phyloP scores from a whole-genome alignment of 2,329 filamentous ascomycete species.

The Fusarium xyrophilum region DNA sequence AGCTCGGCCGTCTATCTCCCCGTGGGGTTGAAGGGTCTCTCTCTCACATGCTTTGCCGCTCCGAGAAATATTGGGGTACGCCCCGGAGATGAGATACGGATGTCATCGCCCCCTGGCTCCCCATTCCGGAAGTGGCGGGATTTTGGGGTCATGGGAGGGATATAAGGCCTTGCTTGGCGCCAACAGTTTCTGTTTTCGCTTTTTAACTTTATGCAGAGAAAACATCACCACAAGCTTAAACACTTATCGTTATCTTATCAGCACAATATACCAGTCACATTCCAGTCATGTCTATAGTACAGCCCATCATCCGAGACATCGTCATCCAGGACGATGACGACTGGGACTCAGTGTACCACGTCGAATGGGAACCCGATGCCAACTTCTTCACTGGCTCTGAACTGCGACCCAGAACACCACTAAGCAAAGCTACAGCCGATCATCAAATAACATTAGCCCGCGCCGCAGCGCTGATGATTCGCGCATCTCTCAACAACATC shows the following conservation, averaged over 20 bases:
- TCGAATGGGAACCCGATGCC: conserved; percentile 12
- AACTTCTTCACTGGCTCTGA: conserved; percentile 8
- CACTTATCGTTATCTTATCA: background rate
- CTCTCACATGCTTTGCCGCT: conserved; percentile 19
- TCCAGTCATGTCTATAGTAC: background rate
- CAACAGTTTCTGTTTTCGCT: fast-evolving
- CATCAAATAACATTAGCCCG: conserved; percentile 7
- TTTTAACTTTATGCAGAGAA: no score
- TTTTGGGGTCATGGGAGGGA: background rate
- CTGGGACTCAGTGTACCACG: conserved; percentile 2
- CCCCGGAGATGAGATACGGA: conserved; percentile 6
- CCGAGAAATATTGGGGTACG: conserved; percentile 9
- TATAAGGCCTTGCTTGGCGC: conserved; percentile 4
- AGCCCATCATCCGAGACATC: conserved; percentile 13
- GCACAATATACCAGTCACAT: no score
- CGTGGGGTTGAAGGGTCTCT: conserved; percentile 17
- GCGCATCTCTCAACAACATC: conserved; percentile 13
- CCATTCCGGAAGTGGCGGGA: conserved; percentile 2
- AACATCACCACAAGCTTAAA: fast-evolving
- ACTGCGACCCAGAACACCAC: background rate
- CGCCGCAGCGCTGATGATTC: conserved; percentile 20
- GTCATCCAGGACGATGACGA: background rate
- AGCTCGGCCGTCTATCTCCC: conserved; percentile 9
- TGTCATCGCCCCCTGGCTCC: background rate
- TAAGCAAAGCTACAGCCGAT: conserved; percentile 3